Conservation (phyloP, 768 basidiomycete genomes). For the Pleurotus platypus region DNA sequence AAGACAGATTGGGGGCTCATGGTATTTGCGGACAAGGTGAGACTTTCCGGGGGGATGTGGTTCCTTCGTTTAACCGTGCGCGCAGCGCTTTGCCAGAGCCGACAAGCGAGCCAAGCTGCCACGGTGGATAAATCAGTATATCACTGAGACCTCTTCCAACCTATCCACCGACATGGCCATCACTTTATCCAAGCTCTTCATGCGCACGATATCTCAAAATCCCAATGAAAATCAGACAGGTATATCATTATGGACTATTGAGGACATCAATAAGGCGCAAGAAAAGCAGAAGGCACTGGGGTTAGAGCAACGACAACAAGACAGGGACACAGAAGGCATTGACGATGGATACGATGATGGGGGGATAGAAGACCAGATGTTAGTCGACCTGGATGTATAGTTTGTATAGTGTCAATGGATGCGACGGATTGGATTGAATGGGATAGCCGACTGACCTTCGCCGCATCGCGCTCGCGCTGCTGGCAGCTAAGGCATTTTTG, state of each 20-base stretch:
- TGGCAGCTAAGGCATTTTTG: too few relatives aligned
- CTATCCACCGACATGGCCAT: slow-evolving; percentile 98
- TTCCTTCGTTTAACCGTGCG: slow-evolving; percentile 2
- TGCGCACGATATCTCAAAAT: slow-evolving; percentile 98
- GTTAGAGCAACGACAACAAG: slow-evolving; percentile 42
- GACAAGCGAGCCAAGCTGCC: slow-evolving; percentile 96
- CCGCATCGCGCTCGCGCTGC: too few relatives aligned
- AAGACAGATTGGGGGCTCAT: slow-evolving; percentile 99
- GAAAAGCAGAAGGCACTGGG: slow-evolving; percentile 71
- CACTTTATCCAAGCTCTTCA: slow-evolving; percentile 91
- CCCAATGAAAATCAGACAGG: slow-evolving; percentile 95
- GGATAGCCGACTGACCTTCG: too few relatives aligned
- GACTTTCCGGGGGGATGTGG: slow-evolving; percentile 7
- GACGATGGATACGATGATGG: slow-evolving; percentile 68
- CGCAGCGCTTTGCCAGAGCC: slow-evolving; percentile 83
- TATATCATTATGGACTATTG: slow-evolving; percentile 90
- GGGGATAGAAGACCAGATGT: slow-evolving; percentile 59
- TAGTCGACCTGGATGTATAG: slow-evolving; percentile 50
- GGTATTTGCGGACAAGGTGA: slow-evolving; percentile 98
- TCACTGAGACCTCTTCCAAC: slow-evolving; percentile 97
- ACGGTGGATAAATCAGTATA: slow-evolving; percentile 98
- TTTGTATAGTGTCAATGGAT: slow-evolving; percentile 9
- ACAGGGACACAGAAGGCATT: slow-evolving; percentile 31
- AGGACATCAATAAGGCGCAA: slow-evolving; percentile 86
- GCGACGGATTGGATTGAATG: neutral